Base-by-base conservation (phyloP, 2,329 filamentous ascomycete genomes). In the Cercospora sp. region DNA sequence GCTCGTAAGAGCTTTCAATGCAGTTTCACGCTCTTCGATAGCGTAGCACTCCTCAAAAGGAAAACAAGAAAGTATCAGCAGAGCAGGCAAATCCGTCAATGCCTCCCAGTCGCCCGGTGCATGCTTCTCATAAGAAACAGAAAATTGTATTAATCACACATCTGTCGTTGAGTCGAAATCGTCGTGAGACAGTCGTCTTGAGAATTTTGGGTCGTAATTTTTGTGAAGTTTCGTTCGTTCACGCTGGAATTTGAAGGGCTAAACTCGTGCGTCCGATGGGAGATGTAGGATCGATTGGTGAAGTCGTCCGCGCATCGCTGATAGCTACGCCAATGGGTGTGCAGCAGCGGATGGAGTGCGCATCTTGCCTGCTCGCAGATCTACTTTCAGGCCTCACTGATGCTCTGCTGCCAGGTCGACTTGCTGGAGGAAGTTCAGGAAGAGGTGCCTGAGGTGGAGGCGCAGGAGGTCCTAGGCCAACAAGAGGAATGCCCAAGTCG, bases 381-480 rank as follows among this genome's bases (percentile, higher is more conserved):
- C 69, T 55, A 26, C 64, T 68, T 31, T 26, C 63, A 5, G 60
- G 39, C 18, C 59, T 48, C 23, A n/a, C n/a, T 31, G 36, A 28
- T 7, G 61, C 48, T 39, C 61, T 53, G 53, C 69, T 70, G 16
- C 57, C 39, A 12, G 69, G 67, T 31, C 69, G 58, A n/a, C 62
- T 65, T 20, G 51, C 62, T 2, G 58, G 42, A 10, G 72, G 72
- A 13, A 72, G 60, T 18, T 71, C 69, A 3, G 82, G 82, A 23
- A 83, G 71, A n/a, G 82, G 81, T 72, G 80, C 79, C 12, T 75
- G 77, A 64, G 82, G 82, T 23, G 82, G 82, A 3, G 82, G 82
- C 5, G 80, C 81, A 3, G 82, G 82, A 6, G 82, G 82, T 2
- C 81, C 81, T 2, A 84, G 72, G 0, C 77, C 76, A 13, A 81